Percentiles rank a stretch among this genome's conserved stretches.
phyloP scores from a whole-genome alignment of 2,329 filamentous ascomycete genomes.

The Hirsutella minnesotensis region DNA sequence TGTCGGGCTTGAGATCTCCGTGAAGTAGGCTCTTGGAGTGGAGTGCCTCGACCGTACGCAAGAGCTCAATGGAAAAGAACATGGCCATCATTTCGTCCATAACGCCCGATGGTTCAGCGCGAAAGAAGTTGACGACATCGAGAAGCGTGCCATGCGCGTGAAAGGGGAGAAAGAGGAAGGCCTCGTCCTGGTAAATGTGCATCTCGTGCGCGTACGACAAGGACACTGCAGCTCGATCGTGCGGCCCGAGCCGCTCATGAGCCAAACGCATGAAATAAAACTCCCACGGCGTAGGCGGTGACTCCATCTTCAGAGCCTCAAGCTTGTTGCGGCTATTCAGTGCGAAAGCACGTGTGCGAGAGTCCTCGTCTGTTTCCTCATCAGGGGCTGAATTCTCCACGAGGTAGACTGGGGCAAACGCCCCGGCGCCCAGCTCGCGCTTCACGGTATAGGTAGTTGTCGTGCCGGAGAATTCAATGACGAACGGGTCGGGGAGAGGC shows the following conservation, averaged over 20 bases:
- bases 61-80: constrained; percentile 88
- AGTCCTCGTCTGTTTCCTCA: constrained; percentile 31
- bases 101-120: constrained; percentile 55
- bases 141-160: constrained; percentile 83
- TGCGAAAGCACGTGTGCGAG: constrained; percentile 46
- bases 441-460: constrained; percentile 63
- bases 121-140: constrained; percentile 84
- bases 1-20: constrained; percentile 91
- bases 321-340: constrained; percentile 43
- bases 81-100: constrained; percentile 89
- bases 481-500: constrained; percentile 46
- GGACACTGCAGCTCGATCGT: constrained; percentile 60
- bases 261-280: constrained; percentile 89
- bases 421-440: constrained; percentile 80
- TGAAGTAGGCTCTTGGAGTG: constrained; percentile 74
- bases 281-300: constrained; percentile 82
- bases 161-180: constrained; percentile 79
- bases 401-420: constrained; percentile 91
- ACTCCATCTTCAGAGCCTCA: constrained; percentile 92
- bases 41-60: constrained; percentile 80
- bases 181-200: constrained; percentile 84
- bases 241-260: constrained; percentile 61
- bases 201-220: constrained; percentile 79
- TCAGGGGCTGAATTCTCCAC: constrained; percentile 57
- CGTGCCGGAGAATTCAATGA: constrained; percentile 55